phyloP scores from a whole-genome alignment of 1,284 basidiomycete species.

The Microbotryum saponariae region DNA sequence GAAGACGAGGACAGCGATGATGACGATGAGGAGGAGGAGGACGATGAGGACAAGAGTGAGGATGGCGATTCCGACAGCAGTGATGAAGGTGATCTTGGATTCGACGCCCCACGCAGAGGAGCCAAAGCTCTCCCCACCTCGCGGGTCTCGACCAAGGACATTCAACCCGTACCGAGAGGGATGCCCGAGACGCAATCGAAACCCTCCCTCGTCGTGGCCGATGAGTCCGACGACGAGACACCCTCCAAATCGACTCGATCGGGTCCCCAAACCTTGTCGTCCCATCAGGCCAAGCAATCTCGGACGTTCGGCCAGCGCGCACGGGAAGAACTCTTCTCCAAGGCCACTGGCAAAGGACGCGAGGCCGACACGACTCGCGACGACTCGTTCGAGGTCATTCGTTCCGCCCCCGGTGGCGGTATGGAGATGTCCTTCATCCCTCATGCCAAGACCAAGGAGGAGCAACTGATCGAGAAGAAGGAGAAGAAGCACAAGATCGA shows the following conservation, averaged over 20 bases:
- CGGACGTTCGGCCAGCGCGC: slow-evolving; percentile 32
- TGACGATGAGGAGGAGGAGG: slow-evolving; percentile 47
- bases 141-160: no score
- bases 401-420: slow-evolving; percentile 41
- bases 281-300: background rate
- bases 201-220: slow-evolving; percentile 26
- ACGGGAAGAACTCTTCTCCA: slow-evolving; percentile 15
- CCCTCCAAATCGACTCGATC: background rate
- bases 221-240: slow-evolving; percentile 26
- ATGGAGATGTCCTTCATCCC: slow-evolving; percentile 50
- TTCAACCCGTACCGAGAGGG: no score
- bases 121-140: no score
- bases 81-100: slow-evolving; percentile 41
- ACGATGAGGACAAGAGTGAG: slow-evolving; percentile 46
- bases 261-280: slow-evolving; percentile 21
- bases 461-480: slow-evolving; percentile 40
- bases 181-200: slow-evolving; percentile 18
- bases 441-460: slow-evolving; percentile 35
- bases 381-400: slow-evolving; percentile 19
- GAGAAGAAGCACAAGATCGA: slow-evolving; percentile 54
- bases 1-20: slow-evolving; percentile 47
- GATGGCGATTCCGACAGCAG: slow-evolving; percentile 25
- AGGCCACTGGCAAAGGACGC: background rate
- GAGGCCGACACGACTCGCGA: background rate
- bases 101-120: slow-evolving; percentile 17